Base-by-base conservation (phyloP, 2,329 filamentous ascomycete species). In the Cladophialophora psammophila region DNA sequence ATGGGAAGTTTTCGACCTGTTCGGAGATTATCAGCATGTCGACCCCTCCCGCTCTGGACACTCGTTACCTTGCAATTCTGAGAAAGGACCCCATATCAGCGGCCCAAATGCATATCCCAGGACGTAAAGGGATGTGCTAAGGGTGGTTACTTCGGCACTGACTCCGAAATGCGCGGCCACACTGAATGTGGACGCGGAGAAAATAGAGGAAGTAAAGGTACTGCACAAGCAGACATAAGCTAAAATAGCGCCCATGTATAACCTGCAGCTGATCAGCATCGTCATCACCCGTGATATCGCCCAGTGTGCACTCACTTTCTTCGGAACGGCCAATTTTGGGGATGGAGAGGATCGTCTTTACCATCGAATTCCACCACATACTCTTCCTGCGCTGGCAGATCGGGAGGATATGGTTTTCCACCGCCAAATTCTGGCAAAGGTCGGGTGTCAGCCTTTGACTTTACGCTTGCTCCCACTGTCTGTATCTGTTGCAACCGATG, bases 281-380 rank as follows among this genome's bases (percentile, higher is more conserved):
- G 13, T 5, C 35, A 13, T 35, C 26, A 2, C n/a, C 60, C 26
- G 63, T 42, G 20, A 50, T 57, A 12, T 63, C 42, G 5, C 36
- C 9, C 50, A 15, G 26, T 34, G 20, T 38, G 4, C 6, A 60
- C 68, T 63, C 55, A 70, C 69, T 96, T 97, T 82, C 91, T 94
- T 75, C 81, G 86, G 62, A 91, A 75, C 0, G 91, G 85, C 93
- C 93, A 97, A 77, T 97, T 97, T 80, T 94, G 91, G 0, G 92
- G 90, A 78, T 96, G 93, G 67, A 94, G 75, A 2, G 93, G 93
- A 74, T 97, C 93, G 70, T 93, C 85, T 1, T 88, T 90, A 0
- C 93, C 93, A 72, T 94, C 90, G 75, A 96, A 97, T 78, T 93
- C 86, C 12, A 88, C 86, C 1, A 88, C 85, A 74, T 88, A 88